Percentiles rank a stretch among this genome's conserved stretches.
phyloP scores from a whole-genome alignment of 768 basidiomycete species.

The Naganishia antarctica region DNA sequence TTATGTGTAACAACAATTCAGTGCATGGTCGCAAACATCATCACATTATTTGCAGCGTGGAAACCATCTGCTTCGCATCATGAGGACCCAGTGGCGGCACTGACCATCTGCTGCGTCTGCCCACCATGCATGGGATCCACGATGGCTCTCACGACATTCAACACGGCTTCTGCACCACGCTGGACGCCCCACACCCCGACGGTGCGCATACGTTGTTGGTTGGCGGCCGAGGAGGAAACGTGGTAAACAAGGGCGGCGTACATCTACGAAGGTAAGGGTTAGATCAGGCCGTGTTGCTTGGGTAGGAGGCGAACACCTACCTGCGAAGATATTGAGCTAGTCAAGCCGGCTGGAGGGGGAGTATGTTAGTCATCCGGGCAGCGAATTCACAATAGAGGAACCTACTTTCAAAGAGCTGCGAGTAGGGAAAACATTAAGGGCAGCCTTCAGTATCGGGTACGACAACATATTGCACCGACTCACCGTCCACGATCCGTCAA shows the following conservation, averaged over 20 bases:
- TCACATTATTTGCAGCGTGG: neutral
- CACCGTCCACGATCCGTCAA: conserved; percentile 95
- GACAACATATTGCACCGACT: conserved; percentile 45
- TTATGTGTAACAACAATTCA: too few species aligned
- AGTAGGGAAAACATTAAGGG: conserved; percentile 32
- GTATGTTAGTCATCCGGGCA: conserved; percentile 13
- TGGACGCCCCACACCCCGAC: conserved; percentile 94
- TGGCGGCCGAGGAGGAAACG: conserved; percentile 68
- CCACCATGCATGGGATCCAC: conserved; percentile 58
- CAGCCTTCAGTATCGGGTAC: conserved; percentile 18
- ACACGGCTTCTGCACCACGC: conserved; percentile 80
- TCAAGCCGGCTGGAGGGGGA: conserved; percentile 68
- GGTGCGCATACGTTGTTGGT: conserved; percentile 79
- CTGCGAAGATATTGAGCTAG: conserved; percentile 83
- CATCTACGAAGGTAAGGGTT: conserved; percentile 53
- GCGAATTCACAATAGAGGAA: neutral
- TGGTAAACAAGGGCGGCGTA: conserved; percentile 93
- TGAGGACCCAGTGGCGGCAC: neutral
- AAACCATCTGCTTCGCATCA: neutral
- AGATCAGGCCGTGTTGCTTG: too few species aligned
- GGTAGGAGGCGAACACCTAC: conserved; percentile 49
- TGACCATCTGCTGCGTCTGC: neutral
- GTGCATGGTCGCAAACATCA: neutral
- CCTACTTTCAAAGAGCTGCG: conserved; percentile 88
- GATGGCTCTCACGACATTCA: conserved; percentile 68